These are phyloP conservation scores for Alternaria arbusti DNA, from an alignment of 2,329 filamentous ascomycete genomes.

Conservation along the genomic window DNA sequence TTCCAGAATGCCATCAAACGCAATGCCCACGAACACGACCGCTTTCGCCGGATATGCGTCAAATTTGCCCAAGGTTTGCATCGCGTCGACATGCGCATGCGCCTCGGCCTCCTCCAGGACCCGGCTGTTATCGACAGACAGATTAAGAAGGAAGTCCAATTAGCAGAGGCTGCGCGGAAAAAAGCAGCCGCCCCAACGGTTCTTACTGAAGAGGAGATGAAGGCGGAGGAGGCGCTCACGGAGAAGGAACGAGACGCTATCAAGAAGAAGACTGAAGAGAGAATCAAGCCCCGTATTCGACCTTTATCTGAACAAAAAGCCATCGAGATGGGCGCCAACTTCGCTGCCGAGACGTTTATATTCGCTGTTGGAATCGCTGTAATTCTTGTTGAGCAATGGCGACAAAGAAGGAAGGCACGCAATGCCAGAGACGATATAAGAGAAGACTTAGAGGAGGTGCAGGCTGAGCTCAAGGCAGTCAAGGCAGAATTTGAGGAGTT, in stretches of 20 bases:
- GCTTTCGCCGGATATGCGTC: slow-evolving; percentile 67
- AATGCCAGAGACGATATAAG: slow-evolving; percentile 66
- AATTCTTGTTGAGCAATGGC: slow-evolving; percentile 68
- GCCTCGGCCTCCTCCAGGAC: slow-evolving; percentile 69
- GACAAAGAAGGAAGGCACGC: slow-evolving; percentile 66
- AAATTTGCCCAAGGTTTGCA: slow-evolving; percentile 69
- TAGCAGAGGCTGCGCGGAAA: slow-evolving; percentile 61
- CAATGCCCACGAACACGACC: slow-evolving; percentile 72
- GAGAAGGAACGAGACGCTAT: slow-evolving; percentile 58
- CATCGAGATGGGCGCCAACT: slow-evolving; percentile 72
- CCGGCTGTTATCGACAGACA: slow-evolving; percentile 61
- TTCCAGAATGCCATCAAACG: slow-evolving; percentile 69
- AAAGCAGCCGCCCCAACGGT: slow-evolving; percentile 62
- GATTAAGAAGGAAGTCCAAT: slow-evolving; percentile 60
- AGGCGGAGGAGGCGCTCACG: slow-evolving; percentile 60
- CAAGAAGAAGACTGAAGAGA: slow-evolving; percentile 49
- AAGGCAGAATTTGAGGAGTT: slow-evolving; percentile 51
- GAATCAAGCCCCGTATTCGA: slow-evolving; percentile 61
- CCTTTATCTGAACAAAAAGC: slow-evolving; percentile 71
- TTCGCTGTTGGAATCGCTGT: slow-evolving; percentile 68
- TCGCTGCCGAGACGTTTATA: slow-evolving; percentile 71
- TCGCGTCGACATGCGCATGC: slow-evolving; percentile 71
- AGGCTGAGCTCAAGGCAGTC: slow-evolving; percentile 52
- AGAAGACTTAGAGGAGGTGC: slow-evolving; percentile 64
- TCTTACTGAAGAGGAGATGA: slow-evolving; percentile 66